Evolutionary conservation across 345 rosid genomes (phyloP).

Genomic region (Chamaenerion angustifolium): DNA sequence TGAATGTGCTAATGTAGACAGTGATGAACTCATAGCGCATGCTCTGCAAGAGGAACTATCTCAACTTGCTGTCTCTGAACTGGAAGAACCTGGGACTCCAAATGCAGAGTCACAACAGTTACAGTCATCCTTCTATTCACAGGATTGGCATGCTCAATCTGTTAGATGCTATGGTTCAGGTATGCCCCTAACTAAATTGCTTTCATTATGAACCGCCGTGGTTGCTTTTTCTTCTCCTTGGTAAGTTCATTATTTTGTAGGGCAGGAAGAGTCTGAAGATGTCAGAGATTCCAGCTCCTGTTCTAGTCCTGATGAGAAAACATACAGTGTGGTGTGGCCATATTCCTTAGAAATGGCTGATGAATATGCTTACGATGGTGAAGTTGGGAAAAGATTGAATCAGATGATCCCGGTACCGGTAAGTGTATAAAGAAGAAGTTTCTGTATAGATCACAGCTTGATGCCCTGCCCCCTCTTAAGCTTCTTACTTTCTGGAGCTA

Average conservation of each 20-base stretch:
- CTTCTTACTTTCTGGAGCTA: no score
- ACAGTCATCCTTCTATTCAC: constrained; percentile 17
- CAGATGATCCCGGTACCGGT: constrained; percentile 63
- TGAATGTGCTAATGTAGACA: constrained; percentile 23
- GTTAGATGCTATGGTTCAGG: constrained; percentile 29
- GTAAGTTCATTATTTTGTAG: constrained; percentile 18
- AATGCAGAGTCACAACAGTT: constrained; percentile 16
- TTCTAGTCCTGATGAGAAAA: constrained; percentile 33
- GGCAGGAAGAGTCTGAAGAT: constrained; percentile 31
- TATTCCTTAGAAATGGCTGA: constrained; percentile 26
- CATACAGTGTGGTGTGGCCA: constrained; percentile 24
- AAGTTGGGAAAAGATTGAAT: constrained; percentile 49
- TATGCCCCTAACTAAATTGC: constrained; percentile 10
- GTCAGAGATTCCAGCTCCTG: constrained; percentile 28
- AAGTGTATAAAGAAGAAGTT: constrained; percentile 17
- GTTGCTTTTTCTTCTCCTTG: not conserved
- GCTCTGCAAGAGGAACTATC: constrained; percentile 55
- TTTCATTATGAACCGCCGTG: not conserved
- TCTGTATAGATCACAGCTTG: not conserved
- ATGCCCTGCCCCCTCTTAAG: no score
- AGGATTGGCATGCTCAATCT: constrained; percentile 27
- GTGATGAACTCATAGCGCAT: constrained; percentile 44
- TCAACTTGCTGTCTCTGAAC: constrained; percentile 38
- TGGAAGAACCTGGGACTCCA: constrained; percentile 15
- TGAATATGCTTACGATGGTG: constrained; percentile 33